Percentiles rank a stretch among this genome's conserved stretches.
These are phyloP conservation scores for Naegleria fowleri DNA, from an alignment of 208 protist genomes.

Conservation along the genomic window DNA sequence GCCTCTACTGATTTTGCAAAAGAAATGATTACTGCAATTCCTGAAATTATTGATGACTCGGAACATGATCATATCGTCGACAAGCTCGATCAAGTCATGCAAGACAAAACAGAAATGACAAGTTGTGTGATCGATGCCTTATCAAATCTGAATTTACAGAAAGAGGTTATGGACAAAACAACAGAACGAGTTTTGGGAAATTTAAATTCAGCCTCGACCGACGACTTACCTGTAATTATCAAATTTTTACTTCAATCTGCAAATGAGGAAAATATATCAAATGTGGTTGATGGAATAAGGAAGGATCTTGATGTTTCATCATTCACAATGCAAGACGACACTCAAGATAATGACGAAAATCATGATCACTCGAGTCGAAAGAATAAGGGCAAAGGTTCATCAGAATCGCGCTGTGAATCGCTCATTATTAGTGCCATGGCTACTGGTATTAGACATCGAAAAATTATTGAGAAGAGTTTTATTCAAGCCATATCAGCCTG, in stretches of 20 bases:
- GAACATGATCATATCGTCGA: not conserved
- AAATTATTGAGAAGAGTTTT: not conserved
- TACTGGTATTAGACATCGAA: slow-evolving; percentile 14
- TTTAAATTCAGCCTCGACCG: not conserved
- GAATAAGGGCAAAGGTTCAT: not conserved
- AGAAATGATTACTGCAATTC: slow-evolving; percentile 13
- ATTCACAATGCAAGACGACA: not conserved
- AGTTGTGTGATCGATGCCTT: slow-evolving; percentile 1
- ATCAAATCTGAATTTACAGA: slow-evolving; percentile 19
- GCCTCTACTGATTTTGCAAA: not conserved
- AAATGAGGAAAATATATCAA: not conserved
- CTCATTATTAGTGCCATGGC: not conserved
- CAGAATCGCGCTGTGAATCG: not conserved
- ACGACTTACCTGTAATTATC: slow-evolving; percentile 2
- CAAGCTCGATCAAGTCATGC: not conserved
- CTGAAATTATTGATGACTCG: slow-evolving; percentile 25
- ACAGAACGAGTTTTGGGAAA: not conserved
- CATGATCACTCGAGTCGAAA: too few species aligned
- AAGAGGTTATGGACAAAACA: not conserved
- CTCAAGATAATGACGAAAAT: not conserved
- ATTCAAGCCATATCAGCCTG: not conserved
- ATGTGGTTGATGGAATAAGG: not conserved
- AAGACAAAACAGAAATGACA: not conserved
- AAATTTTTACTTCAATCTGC: not conserved
- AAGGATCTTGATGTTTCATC: not conserved